Evolutionary conservation across 2,329 filamentous ascomycete genomes (phyloP).

Genomic region (Ceratocystis huliohia): DNA sequence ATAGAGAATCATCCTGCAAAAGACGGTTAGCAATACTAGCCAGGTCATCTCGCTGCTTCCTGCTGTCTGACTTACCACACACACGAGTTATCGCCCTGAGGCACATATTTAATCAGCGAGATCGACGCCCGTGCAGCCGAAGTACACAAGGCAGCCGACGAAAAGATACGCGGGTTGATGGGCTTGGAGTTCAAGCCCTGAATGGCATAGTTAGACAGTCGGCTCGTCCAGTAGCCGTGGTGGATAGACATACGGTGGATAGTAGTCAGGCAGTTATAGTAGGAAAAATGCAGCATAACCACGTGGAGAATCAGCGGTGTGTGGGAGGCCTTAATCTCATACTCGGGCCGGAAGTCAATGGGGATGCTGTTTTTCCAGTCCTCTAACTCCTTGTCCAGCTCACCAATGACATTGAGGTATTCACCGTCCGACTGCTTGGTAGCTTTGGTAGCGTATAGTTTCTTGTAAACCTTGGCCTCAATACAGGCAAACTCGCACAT

Average conservation of each 20-base stretch:
- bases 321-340: conserved; percentile 87
- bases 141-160: conserved; percentile 83
- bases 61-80: conserved; percentile 58
- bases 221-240: conserved; percentile 94
- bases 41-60: background rate
- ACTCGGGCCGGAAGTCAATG: conserved; percentile 89
- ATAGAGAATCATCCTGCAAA: conserved; percentile 68
- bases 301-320: conserved; percentile 90
- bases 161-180: conserved; percentile 86
- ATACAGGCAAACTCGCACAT: conserved; percentile 89
- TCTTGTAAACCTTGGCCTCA: conserved; percentile 86
- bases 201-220: conserved; percentile 87
- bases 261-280: conserved; percentile 95
- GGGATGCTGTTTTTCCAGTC: conserved; percentile 95
- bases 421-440: conserved; percentile 86
- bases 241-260: conserved; percentile 98
- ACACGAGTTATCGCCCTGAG: conserved; percentile 85
- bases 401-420: conserved; percentile 86
- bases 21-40: background rate
- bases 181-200: conserved; percentile 84
- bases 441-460: conserved; percentile 83
- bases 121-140: conserved; percentile 88
- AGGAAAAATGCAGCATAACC: conserved; percentile 87
- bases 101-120: conserved; percentile 87
- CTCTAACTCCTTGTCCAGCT: conserved; percentile 78